A percentile compares a stretch with the other conserved stretches of the same genome.
Evolutionary conservation across 805 yeast species (phyloP).

Genomic region (Naumovozyma dairenensis): DNA sequence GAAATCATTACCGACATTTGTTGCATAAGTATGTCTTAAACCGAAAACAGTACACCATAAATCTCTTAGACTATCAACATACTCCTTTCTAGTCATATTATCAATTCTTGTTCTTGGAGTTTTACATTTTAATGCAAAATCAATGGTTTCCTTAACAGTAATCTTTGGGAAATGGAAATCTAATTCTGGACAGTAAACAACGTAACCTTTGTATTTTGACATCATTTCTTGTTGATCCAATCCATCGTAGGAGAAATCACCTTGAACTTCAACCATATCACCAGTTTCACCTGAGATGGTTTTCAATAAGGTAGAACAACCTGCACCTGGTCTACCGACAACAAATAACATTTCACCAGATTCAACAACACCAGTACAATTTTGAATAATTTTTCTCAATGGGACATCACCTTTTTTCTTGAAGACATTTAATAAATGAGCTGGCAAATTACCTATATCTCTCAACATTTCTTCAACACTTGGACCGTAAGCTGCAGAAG

Average conservation of each 20-base stretch:
- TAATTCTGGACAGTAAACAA: conserved; percentile 43
- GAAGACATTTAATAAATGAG: conserved; percentile 12
- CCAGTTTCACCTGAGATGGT: conserved; percentile 37
- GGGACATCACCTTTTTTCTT: conserved; percentile 28
- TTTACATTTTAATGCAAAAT: conserved; percentile 40
- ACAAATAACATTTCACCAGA: conserved; percentile 47
- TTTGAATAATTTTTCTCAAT: conserved; percentile 32
- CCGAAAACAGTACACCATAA: conserved; percentile 41
- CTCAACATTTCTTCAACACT: conserved; percentile 36
- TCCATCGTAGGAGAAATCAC: conserved; percentile 41
- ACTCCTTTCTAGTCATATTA: conserved; percentile 32
- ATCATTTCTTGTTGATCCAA: conserved; percentile 39
- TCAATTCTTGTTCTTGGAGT: conserved; percentile 39
- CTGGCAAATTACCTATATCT: conserved; percentile 25
- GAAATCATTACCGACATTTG: conserved; percentile 59
- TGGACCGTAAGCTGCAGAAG: conserved; percentile 44
- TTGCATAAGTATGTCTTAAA: conserved; percentile 47
- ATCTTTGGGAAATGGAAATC: conserved; percentile 44
- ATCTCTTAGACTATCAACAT: conserved; percentile 32
- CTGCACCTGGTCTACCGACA: conserved; percentile 53
- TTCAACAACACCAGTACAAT: conserved; percentile 35
- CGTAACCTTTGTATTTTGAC: conserved; percentile 36
- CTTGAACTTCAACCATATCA: conserved; percentile 30
- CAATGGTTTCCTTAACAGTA: conserved; percentile 42
- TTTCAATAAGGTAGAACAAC: conserved; percentile 48